Percentiles rank a stretch among this genome's conserved stretches.
phyloP scores from a whole-genome alignment of 2,329 filamentous ascomycete species.

The Myotisia sp. region DNA sequence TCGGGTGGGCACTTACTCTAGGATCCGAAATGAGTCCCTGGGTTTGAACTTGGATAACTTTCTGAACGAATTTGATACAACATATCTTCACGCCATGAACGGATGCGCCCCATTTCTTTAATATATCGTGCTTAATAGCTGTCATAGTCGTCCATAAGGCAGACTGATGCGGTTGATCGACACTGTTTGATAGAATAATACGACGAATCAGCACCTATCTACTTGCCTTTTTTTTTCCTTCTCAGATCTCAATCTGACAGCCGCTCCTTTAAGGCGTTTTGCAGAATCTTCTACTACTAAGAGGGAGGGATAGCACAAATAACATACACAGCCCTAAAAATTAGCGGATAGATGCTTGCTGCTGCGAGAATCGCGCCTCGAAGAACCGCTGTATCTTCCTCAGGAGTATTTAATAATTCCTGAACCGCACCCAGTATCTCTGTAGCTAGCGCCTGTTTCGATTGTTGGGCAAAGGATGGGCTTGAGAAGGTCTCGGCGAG shows the following conservation, averaged over 20 bases:
- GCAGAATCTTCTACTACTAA: not conserved
- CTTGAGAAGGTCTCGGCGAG: slow-evolving; percentile 91
- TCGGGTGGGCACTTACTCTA: slow-evolving; percentile 45
- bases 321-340: slow-evolving; percentile 89
- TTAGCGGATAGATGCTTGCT: slow-evolving; percentile 82
- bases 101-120: slow-evolving; percentile 75
- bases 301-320: slow-evolving; percentile 11
- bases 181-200: slow-evolving; percentile 39
- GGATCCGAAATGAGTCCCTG: slow-evolving; percentile 68
- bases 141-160: slow-evolving; percentile 78
- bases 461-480: slow-evolving; percentile 59
- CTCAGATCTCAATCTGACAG: not conserved
- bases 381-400: slow-evolving; percentile 64
- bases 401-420: slow-evolving; percentile 53
- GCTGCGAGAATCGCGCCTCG: slow-evolving; percentile 77
- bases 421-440: slow-evolving; percentile 65
- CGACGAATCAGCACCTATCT: not conserved
- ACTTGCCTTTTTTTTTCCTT: not conserved
- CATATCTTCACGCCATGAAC: slow-evolving; percentile 67
- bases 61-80: slow-evolving; percentile 94
- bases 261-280: not conserved
- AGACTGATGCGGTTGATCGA: slow-evolving; percentile 69
- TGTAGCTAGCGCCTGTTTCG: slow-evolving; percentile 68
- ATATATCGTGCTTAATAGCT: slow-evolving; percentile 74
- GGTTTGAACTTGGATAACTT: slow-evolving; percentile 82